Conservation (phyloP, 1,284 basidiomycete genomes). For the Fomitiporia mediterranea region DNA sequence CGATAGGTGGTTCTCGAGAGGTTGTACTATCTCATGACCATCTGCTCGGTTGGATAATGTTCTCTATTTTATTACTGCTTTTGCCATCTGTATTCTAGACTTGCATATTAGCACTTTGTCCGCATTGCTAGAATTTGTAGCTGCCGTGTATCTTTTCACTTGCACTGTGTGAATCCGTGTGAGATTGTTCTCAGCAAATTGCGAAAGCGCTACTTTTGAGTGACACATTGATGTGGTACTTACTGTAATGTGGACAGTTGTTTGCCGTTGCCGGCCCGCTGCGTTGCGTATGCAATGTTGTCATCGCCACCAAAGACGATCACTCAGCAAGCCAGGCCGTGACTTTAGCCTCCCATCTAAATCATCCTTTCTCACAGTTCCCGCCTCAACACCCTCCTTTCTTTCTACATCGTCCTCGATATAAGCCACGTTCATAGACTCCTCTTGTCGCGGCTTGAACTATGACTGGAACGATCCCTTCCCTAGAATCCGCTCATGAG, state of each 20-base stretch:
- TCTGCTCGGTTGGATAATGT: slow-evolving; percentile 16
- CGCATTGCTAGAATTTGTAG: not conserved
- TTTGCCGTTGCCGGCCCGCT: not conserved
- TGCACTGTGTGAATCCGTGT: not conserved
- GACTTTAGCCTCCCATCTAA: not conserved
- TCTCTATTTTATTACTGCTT: slow-evolving; percentile 7
- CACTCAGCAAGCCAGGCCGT: slow-evolving; percentile 16
- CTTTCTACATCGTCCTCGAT: not conserved
- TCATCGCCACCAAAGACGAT: slow-evolving; percentile 2
- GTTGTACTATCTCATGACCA: slow-evolving; percentile 36
- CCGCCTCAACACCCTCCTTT: slow-evolving; percentile 3
- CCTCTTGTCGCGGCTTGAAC: slow-evolving; percentile 24
- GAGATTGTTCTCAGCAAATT: not conserved
- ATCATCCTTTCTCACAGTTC: slow-evolving; percentile 16
- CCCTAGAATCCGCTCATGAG: slow-evolving; percentile 73
- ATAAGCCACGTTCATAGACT: not conserved
- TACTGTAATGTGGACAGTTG: no score
- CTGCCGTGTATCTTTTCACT: not conserved
- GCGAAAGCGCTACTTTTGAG: no score
- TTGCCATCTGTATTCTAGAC: slow-evolving; percentile 9
- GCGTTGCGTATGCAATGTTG: not conserved
- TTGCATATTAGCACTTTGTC: not conserved
- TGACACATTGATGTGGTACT: no score
- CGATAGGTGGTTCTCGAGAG: slow-evolving; percentile 46
- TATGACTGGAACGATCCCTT: slow-evolving; percentile 79